Percentiles rank a stretch among this genome's conserved stretches.
Evolutionary conservation across 768 basidiomycete genomes (phyloP).

Genomic region (Boletus speciosus): DNA sequence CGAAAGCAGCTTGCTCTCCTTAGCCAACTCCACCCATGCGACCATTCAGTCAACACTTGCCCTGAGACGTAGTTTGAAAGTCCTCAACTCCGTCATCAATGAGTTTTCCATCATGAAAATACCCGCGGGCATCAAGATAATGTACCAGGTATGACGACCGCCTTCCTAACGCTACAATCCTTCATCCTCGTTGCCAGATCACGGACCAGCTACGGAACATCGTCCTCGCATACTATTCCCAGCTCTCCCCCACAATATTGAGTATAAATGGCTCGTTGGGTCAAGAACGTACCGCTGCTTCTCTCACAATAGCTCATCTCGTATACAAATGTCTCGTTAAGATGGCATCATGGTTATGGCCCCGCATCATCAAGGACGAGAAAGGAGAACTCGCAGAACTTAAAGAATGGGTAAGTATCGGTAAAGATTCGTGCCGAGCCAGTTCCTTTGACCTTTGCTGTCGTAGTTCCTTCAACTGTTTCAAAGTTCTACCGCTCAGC

Average conservation of each 20-base stretch:
- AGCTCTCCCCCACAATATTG: slow-evolving; percentile 37
- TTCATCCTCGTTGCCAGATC: slow-evolving; percentile 15
- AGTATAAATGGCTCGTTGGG: slow-evolving; percentile 34
- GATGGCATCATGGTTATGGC: slow-evolving; percentile 72
- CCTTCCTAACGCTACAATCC: not conserved
- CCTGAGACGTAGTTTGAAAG: slow-evolving; percentile 58
- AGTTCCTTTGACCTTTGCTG: not conserved
- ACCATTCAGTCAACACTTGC: slow-evolving; percentile 45
- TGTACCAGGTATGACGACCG: slow-evolving; percentile 49
- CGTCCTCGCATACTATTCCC: slow-evolving; percentile 62
- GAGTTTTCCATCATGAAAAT: slow-evolving; percentile 72
- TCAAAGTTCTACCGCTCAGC: slow-evolving; percentile 51
- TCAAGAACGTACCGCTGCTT: slow-evolving; percentile 39
- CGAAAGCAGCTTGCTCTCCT: slow-evolving; percentile 47
- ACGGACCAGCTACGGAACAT: slow-evolving; percentile 41
- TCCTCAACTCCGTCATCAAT: slow-evolving; percentile 64
- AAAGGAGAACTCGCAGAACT: slow-evolving; percentile 44
- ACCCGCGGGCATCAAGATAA: slow-evolving; percentile 60
- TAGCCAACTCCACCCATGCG: slow-evolving; percentile 41
- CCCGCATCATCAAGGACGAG: slow-evolving; percentile 40
- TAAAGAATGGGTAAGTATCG: slow-evolving; percentile 49
- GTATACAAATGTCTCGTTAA: slow-evolving; percentile 74
- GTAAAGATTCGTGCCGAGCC: not conserved
- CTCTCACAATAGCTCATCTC: slow-evolving; percentile 59
- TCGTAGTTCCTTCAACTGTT: slow-evolving; percentile 61